phyloP scores from a whole-genome alignment of 1,284 basidiomycete species.

The Cerrena zonata region DNA sequence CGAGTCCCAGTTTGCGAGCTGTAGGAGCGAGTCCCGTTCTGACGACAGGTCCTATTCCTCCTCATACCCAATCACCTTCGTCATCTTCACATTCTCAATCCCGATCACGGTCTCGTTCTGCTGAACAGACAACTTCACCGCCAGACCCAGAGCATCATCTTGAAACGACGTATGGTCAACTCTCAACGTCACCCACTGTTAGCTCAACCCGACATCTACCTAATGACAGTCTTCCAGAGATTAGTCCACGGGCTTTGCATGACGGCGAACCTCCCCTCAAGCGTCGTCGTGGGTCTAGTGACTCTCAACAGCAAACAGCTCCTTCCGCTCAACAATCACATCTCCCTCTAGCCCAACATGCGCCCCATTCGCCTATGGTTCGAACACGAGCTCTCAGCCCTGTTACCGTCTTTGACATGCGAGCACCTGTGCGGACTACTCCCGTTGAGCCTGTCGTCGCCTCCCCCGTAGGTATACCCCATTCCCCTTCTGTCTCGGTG shows the following conservation, averaged over 20 bases:
- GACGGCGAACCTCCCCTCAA: constrained; percentile 20
- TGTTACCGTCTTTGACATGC: neutral
- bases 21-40: neutral
- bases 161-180: constrained; percentile 8
- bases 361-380: neutral
- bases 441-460: neutral
- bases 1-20: neutral
- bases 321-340: neutral
- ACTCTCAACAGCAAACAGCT: neutral
- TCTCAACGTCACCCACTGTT: constrained; percentile 8
- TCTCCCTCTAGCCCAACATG: neutral
- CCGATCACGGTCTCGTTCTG: neutral
- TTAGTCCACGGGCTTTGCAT: neutral
- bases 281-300: constrained; percentile 12
- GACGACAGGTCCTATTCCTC: too few relatives aligned
- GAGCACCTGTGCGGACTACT: neutral
- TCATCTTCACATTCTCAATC: too few relatives aligned
- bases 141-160: neutral
- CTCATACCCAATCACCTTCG: too few relatives aligned
- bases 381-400: neutral
- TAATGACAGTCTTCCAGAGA: neutral
- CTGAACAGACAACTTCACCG: neutral
- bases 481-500: neutral
- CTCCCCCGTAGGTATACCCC: neutral
- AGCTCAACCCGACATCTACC: constrained; percentile 1